Percentiles rank a stretch among this genome's conserved stretches.
Evolutionary conservation across 2,329 filamentous ascomycete species (phyloP).

Genomic region (Fusarium nodosum): DNA sequence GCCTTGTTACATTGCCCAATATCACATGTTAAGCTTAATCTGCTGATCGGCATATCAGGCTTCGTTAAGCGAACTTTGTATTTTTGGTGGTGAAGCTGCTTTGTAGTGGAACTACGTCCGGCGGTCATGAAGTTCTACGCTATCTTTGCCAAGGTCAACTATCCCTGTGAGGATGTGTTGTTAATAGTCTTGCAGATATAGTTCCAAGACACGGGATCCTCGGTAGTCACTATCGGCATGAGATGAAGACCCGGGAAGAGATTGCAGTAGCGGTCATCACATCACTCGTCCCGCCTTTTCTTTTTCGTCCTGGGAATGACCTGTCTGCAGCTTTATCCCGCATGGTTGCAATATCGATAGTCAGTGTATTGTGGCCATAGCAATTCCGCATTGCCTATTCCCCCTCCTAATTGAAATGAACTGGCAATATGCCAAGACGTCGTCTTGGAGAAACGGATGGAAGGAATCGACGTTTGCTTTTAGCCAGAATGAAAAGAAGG

Average conservation of each 20-base stretch:
- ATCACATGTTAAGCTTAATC: neutral
- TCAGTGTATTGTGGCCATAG: neutral
- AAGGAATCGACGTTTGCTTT: neutral
- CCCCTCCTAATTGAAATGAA: neutral
- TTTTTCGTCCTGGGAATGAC: constrained; percentile 1
- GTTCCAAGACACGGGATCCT: constrained; percentile 2
- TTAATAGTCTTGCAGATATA: neutral
- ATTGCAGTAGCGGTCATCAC: neutral
- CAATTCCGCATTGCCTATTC: too few species aligned
- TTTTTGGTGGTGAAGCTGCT: neutral
- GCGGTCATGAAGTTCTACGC: neutral
- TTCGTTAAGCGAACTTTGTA: neutral
- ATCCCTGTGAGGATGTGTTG: neutral
- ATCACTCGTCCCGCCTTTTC: constrained; percentile 1
- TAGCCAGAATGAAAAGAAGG: constrained; percentile 12
- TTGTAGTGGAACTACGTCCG: neutral
- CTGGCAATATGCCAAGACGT: neutral
- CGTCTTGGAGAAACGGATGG: neutral
- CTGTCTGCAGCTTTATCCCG: neutral
- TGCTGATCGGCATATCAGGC: neutral
- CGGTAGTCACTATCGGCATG: constrained; percentile 3
- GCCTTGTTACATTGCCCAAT: neutral
- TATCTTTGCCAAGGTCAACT: neutral
- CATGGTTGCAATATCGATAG: neutral
- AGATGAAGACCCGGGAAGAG: neutral